Conservation (phyloP, 225 moss, liverwort and hornwort species). For the Lunularia cruciata region DNA sequence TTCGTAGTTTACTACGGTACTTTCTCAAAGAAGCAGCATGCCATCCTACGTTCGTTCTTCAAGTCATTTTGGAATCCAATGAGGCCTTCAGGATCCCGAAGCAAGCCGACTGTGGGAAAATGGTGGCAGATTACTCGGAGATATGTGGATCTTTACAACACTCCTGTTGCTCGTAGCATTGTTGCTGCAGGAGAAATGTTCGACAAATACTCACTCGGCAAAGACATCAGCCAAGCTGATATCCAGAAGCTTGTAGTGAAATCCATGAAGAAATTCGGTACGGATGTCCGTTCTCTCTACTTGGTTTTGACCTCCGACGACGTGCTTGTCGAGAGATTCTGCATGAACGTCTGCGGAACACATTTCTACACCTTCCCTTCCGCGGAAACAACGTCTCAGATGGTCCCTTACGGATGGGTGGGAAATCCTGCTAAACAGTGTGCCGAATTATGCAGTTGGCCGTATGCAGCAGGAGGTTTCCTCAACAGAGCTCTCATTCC, state of each 20-base stretch:
- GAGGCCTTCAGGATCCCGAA: constrained; percentile 27
- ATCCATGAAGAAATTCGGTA: constrained; percentile 43
- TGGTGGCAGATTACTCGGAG: constrained; percentile 64
- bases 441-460: constrained; percentile 40
- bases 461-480: constrained; percentile 29
- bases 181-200: constrained; percentile 42
- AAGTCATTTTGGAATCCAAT: constrained; percentile 45
- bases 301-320: constrained; percentile 51
- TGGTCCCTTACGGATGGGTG: constrained; percentile 59
- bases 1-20: constrained; percentile 56
- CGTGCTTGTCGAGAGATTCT: constrained; percentile 58
- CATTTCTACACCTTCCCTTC: constrained; percentile 59
- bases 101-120: constrained; percentile 46
- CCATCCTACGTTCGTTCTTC: constrained; percentile 44
- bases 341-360: constrained; percentile 51
- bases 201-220: constrained; percentile 43
- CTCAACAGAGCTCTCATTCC: constrained; percentile 13
- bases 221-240: constrained; percentile 33
- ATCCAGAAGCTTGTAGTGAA: constrained; percentile 49
- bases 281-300: constrained; percentile 40
- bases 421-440: constrained; percentile 35
- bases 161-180: constrained; percentile 47
- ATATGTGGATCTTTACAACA: constrained; percentile 48
- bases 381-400: constrained; percentile 45
- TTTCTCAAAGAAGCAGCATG: constrained; percentile 38